Base-by-base conservation (phyloP, 169 alveolate genomes). In the Plasmodium coatneyi region DNA sequence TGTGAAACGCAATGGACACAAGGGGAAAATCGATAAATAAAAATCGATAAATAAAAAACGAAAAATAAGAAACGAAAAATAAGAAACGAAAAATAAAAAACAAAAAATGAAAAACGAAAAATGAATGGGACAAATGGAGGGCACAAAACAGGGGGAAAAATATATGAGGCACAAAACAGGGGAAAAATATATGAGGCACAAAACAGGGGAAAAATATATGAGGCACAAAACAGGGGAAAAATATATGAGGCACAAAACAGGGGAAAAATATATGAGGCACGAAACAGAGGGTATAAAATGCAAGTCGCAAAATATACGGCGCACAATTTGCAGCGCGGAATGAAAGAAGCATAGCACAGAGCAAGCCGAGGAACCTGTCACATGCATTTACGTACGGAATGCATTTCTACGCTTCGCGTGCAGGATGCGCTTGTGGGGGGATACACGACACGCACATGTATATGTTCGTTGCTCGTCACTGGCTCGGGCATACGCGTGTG, bases 401-500 rank as follows among this genome's bases (percentile, higher is more conserved):
- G 84, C 70, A 79, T 79, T 79, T 41, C 60, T 79, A 79, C 54
- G 32, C 32, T 19, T 43, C 2, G 34, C 30, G 25, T 70, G 12
- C 12, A 41, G 9, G n/a, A n/a, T 79, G 32, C 39, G 22, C 14
- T 34, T 30, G 28, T 32, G 74, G 28, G 71, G 36, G n/a, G 60
- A 79, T 16, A 19, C 49, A 32, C 41, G 80, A 16, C 19, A 71
- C 41, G 41, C 80, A 71, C 10, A 71, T 19, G 60, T 46, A 83
- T 34, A 83, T 83, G 46, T 71, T 43, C 76, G 60, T 78, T 46
- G 36, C 36, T 66, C 39, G 76, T 66, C 76, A 66, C 36, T 66
- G 14, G 41, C 41, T 66, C 19, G 14, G 76, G 34, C 41, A 66
- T 66, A 66, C 5, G 36, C 76, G 36, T 66, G 36, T 66, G 41